Percentiles rank a stretch among this genome's conserved stretches.
Evolutionary conservation across 352 stramenopile species (phyloP).

Genomic region (Globisporangium spiculum): DNA sequence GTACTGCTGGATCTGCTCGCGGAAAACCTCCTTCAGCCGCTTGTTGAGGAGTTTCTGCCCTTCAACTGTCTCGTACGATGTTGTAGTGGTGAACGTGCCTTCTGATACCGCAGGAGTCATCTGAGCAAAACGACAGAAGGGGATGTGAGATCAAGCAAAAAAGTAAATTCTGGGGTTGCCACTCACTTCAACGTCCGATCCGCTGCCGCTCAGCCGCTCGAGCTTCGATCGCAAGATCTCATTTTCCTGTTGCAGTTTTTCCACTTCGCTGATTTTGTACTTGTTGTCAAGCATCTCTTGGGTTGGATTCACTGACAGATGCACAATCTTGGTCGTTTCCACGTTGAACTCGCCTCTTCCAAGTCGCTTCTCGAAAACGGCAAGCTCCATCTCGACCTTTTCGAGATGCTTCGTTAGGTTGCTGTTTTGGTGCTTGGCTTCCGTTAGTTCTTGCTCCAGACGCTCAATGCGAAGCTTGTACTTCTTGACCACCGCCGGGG

Average conservation of each 20-base stretch:
- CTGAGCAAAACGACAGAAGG: background rate
- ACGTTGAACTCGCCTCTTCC: slow-evolving; percentile 77
- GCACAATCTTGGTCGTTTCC: slow-evolving; percentile 83
- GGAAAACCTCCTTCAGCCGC: slow-evolving; percentile 87
- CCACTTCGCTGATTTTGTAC: slow-evolving; percentile 32
- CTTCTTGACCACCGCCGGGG: slow-evolving; percentile 37
- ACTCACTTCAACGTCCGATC: slow-evolving; percentile 30
- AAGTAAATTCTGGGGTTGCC: background rate
- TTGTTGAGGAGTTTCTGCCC: slow-evolving; percentile 86
- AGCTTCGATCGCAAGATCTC: slow-evolving; percentile 46
- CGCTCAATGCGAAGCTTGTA: slow-evolving; percentile 50
- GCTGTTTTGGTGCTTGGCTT: slow-evolving; percentile 41
- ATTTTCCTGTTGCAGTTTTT: slow-evolving; percentile 51
- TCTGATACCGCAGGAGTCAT: slow-evolving; percentile 18
- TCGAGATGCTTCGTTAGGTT: slow-evolving; percentile 61
- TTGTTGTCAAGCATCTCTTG: slow-evolving; percentile 60
- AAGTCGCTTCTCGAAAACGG: slow-evolving; percentile 66
- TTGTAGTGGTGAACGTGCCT: slow-evolving; percentile 60
- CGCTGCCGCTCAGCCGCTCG: slow-evolving; percentile 29
- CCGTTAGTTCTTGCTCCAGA: slow-evolving; percentile 46
- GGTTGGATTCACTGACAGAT: slow-evolving; percentile 80
- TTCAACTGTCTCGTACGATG: slow-evolving; percentile 81
- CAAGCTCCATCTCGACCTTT: slow-evolving; percentile 59
- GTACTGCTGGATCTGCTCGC: slow-evolving; percentile 88
- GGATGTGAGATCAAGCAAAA: background rate